Evolutionary conservation across 495 filamentous ascomycete species (phyloP), one percentile per base, ranked within the genome.

Genomic region (Hypoxylon intermedium): DNA sequence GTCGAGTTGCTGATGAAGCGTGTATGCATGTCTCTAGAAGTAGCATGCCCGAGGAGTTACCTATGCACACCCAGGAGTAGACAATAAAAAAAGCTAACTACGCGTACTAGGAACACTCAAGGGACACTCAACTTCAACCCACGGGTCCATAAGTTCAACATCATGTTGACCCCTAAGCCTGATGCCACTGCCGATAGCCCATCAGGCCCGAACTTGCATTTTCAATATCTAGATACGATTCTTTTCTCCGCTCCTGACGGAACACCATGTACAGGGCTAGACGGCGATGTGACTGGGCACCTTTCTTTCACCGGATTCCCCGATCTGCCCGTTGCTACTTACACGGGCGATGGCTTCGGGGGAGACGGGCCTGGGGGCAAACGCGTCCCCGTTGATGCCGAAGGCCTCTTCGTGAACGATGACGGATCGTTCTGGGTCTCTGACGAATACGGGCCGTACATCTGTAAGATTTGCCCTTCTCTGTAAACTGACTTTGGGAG

Each of bases 381-480:
- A 40, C 74, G 86, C 12, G 78, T 92, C 40, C 70, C 85, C 1
- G 46, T 92, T 1, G 90, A 94, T 70, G 63, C 82, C 5, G 90
- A 93, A 69, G 90, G 88, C 18, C 72, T 93, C 3, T 85, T 83
- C n/a, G 79, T 93, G 12, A 81, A 77, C 37, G 50, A 70, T 0
- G 84, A 91, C 51, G 85, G 82, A 51, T 75, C 77, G 1, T 92
- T 92, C 78, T 93, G 87, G 87, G 75, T 93, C 26, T 85, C 80
- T 30, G 90, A 93, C 68, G 89, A 94, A 68, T 93, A 93, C 67
- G 90, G 89, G 3, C 89, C 87, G 0, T 92, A 86, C 58, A 75
- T 91, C 18, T 92, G 67, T 69, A 38, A 37, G n/a, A 11, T 2
- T 43, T 36, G 9, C 20, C 11, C 23, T 18, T 18, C 15, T 18